These are phyloP conservation scores for Lantana camara DNA, from an alignment of 257 asterid genomes.

Conservation along the genomic window DNA sequence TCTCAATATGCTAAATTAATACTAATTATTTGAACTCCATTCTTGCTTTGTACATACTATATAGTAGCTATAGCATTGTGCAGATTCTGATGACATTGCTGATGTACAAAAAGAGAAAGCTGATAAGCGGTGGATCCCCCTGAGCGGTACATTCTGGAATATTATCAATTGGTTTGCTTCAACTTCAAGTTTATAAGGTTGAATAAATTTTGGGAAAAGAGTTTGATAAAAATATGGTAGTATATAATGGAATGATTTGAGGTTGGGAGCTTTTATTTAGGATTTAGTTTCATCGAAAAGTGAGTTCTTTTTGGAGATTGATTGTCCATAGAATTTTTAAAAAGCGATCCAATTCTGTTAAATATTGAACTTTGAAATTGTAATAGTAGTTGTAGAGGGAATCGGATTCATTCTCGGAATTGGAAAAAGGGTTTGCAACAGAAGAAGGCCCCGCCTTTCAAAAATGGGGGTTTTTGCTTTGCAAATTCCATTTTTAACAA, in stretches of 20 bases:
- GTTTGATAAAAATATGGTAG: neutral
- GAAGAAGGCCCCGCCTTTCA: slow-evolving; percentile 25
- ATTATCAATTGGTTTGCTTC: slow-evolving; percentile 34
- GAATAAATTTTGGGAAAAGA: neutral
- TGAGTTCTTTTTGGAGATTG: neutral
- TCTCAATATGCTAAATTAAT: too few relatives aligned
- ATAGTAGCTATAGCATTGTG: neutral
- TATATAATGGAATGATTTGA: neutral
- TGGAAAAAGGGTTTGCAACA: slow-evolving; percentile 33
- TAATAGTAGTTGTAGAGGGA: slow-evolving; percentile 27
- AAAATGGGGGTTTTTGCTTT: slow-evolving; percentile 18
- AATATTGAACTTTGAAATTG: slow-evolving; percentile 16
- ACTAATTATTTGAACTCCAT: too few relatives aligned
- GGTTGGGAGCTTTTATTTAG: neutral
- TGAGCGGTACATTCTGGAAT: slow-evolving; percentile 40
- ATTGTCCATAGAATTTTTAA: neutral
- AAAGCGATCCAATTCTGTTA: slow-evolving; percentile 15
- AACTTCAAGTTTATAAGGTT: slow-evolving; percentile 29
- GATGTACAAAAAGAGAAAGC: slow-evolving; percentile 37
- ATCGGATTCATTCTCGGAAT: slow-evolving; percentile 45
- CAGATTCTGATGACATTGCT: slow-evolving; percentile 16
- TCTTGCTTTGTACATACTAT: too few relatives aligned
- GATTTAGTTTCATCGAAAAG: neutral
- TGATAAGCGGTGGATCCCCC: slow-evolving; percentile 31
- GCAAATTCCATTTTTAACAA: neutral